Conservation (phyloP, 495 filamentous ascomycete species). For the Xylaria bambusicola region DNA sequence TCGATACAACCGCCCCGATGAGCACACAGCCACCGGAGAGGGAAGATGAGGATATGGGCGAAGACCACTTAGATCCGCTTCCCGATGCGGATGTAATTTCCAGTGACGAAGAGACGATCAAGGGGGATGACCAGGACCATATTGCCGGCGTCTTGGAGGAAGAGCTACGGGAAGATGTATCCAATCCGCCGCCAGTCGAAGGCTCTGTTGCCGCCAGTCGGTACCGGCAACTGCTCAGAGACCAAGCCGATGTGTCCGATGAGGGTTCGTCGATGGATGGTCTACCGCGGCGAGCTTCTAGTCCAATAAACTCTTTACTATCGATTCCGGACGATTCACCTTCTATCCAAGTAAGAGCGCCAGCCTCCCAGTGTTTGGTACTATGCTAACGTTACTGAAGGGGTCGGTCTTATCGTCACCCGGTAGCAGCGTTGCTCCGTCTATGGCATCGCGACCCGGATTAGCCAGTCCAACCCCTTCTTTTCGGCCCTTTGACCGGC, state of each 20-base stretch:
- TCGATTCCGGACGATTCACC: conserved; percentile 88
- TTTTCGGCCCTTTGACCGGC: conserved; percentile 87
- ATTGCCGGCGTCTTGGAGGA: conserved; percentile 45
- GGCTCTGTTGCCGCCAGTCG: conserved; percentile 45
- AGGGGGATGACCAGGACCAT: conserved; percentile 42
- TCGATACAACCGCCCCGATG: conserved; percentile 42
- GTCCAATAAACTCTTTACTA: conserved; percentile 52
- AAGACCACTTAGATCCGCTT: conserved; percentile 41
- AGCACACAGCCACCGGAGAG: conserved; percentile 50
- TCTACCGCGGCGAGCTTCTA: conserved; percentile 41
- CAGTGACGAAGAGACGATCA: conserved; percentile 50
- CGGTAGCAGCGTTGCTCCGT: conserved; percentile 61
- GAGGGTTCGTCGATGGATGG: conserved; percentile 45
- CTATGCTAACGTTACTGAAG: conserved; percentile 46
- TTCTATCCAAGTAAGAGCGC: conserved; percentile 71
- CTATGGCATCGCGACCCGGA: conserved; percentile 48
- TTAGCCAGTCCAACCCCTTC: conserved; percentile 69
- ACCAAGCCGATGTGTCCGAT: conserved; percentile 47
- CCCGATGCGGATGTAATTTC: conserved; percentile 35
- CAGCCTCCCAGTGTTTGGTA: conserved; percentile 21
- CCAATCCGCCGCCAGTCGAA: conserved; percentile 26
- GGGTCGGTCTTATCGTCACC: conserved; percentile 80
- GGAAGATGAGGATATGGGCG: conserved; percentile 50
- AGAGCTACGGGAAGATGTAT: conserved; percentile 31
- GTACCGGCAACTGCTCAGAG: conserved; percentile 47